Base-by-base conservation (phyloP, 108 stramenopile species). In the Epithemia pelagica region DNA sequence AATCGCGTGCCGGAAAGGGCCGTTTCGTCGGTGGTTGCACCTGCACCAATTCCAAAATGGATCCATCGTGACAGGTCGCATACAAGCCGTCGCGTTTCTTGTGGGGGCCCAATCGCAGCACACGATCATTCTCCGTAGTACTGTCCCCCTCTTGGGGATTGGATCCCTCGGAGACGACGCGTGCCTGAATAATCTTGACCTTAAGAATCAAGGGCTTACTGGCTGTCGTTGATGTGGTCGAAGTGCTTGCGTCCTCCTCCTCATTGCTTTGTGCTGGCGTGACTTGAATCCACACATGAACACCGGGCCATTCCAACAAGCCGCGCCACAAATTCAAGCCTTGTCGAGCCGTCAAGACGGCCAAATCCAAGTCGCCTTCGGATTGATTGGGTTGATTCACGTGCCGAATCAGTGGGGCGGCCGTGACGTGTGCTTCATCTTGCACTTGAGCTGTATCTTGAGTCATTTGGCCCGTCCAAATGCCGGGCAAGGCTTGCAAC, bases 271-370 rank as follows among this genome's bases (percentile, higher is more conserved):
- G 10, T 15, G 60, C 64, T 31, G 85, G 82, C 0, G 80, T 90
- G 21, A 94, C 73, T 71, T 85, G 79, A 21, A 96, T 60, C 57
- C 79, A 81, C 32, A 91, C 53, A 73, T 79, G 95, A 19, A 88
- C 92, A 19, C 95, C 95, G 5, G 97, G 97, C 97, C 97, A 98
- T 80, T 88, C 92, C 33, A 86, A 78, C 69, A 97, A 98, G 52
- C 93, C 97, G 28, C 96, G 64, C 0, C 90, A 75, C 53, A 90
- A 92, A 75, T 98, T 96, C 67, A 95, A 93, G 66, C 90, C 76
- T 32, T 66, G 62, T 1, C 28, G 25, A n/a, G 97, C 97, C 21
- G 80, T 76, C 74, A 83, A 83, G 24, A 82, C 82, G 66, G 79
- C 67, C 26, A 85, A 74, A 30, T 76, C 67, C 10, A 91, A 72